phyloP scores from a whole-genome alignment of 2,329 filamentous ascomycete genomes.

The Aspergillus melleus region DNA sequence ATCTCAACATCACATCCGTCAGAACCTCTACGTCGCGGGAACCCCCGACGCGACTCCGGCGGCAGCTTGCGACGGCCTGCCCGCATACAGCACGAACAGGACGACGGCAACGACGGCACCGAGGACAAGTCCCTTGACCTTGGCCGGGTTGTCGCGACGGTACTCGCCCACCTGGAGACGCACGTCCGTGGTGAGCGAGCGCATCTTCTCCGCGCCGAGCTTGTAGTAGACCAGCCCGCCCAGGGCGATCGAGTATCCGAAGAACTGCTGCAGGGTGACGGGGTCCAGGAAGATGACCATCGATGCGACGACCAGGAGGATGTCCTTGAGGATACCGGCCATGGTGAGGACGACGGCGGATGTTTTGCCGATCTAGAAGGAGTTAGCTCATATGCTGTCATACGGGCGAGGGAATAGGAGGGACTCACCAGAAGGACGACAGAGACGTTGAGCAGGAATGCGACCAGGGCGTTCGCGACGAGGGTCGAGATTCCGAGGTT shows the following conservation, averaged over 20 bases:
- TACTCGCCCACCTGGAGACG: slow-evolving; percentile 34
- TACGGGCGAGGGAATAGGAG: background rate
- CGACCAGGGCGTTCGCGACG: slow-evolving; percentile 69
- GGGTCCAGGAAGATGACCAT: slow-evolving; percentile 74
- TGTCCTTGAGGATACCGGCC: slow-evolving; percentile 80
- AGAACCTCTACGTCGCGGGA: background rate
- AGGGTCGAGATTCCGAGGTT: slow-evolving; percentile 65
- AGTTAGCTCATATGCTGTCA: slow-evolving; percentile 10
- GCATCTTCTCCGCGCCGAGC: slow-evolving; percentile 44
- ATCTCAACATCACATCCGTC: too few relatives aligned
- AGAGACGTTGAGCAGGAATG: slow-evolving; percentile 75
- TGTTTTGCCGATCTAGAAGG: slow-evolving; percentile 74
- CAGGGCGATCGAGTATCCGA: slow-evolving; percentile 73
- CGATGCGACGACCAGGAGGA: slow-evolving; percentile 71
- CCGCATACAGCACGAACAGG: background rate
- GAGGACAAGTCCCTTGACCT: background rate
- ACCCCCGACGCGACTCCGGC: background rate
- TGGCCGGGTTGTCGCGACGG: slow-evolving; percentile 23
- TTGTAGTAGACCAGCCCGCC: slow-evolving; percentile 64
- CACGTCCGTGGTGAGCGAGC: slow-evolving; percentile 49
- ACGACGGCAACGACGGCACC: background rate
- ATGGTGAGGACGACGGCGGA: slow-evolving; percentile 80
- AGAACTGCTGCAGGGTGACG: slow-evolving; percentile 66
- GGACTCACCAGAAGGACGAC: slow-evolving; percentile 74
- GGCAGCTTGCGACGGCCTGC: background rate